Evolutionary conservation across 1,139 yeast genomes (phyloP), one percentile per base, ranked within the genome.

Genomic region (Scheffersomyces illinoinensis): DNA sequence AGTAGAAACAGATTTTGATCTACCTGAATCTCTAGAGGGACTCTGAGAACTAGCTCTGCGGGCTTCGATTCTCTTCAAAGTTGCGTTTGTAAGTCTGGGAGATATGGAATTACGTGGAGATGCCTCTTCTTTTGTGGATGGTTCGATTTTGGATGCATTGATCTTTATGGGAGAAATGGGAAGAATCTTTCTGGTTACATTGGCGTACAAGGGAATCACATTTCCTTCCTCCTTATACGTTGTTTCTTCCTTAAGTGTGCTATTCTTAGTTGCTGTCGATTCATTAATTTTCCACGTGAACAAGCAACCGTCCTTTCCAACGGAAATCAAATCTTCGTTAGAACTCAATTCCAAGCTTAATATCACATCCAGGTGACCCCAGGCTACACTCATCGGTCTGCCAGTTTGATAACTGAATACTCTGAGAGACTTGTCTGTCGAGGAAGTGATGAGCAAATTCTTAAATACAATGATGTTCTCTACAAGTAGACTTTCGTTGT

Each of bases 291-390:
- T 67, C 88, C 88, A 85, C n/a, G 68, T 68, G 58, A 85, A 84
- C 55, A 84, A 65, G 64, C 88, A 84, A 0, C 88, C 88, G 63
- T 82, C 87, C 10, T 72, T 72, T 23, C 87, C 81, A 21, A 83
- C 72, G 0, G 86, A 76, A 0, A 83, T 63, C 47, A 84, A 66
- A 21, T 71, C 69, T 8, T 62, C 63, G 1, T 66, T 59, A 6
- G 65, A 59, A 2, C 62, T 57, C 47, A 71, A 64, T 1, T 74
- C 64, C 17, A 88, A 64, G 0, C 84, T 83, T 4, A 83, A 67
- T 7, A 87, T 77, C 0, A 82, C 72, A 54, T 87, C 91, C 63
- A 88, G 85, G 64, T 88, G 92, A 0, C 90, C 93, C 89, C 90
- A 88, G 50, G 77, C 83, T 0, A 81, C 76, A 14, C 84, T 78